Conservation (phyloP, 2,329 filamentous ascomycete species). For the Ophiostoma tasmaniense region DNA sequence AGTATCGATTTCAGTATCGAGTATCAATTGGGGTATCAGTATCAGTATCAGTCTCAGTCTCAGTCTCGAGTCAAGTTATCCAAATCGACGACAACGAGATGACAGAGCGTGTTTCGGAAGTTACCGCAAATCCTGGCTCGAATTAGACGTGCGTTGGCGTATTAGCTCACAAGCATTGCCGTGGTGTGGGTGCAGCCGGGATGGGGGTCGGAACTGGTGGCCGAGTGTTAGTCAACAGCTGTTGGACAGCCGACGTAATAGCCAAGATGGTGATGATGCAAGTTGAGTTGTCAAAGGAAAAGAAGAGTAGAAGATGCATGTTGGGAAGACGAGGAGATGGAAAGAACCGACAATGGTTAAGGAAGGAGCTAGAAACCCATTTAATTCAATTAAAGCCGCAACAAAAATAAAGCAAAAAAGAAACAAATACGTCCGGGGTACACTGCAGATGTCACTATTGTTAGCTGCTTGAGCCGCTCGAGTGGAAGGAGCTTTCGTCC, state of each 20-base stretch:
- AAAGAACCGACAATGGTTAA: neutral
- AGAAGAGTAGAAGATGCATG: neutral
- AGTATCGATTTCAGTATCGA: neutral
- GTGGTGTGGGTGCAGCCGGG: neutral
- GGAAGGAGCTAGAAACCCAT: neutral
- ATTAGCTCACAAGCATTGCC: neutral
- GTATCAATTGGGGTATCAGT: no score
- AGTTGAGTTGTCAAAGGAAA: neutral
- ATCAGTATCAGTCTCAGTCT: neutral
- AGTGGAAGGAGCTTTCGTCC: neutral
- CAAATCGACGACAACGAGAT: neutral
- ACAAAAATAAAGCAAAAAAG: neutral
- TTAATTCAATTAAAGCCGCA: neutral
- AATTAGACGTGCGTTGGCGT: neutral
- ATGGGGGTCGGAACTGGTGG: neutral
- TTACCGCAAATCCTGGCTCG: neutral
- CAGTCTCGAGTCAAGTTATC: neutral
- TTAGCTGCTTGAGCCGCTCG: neutral
- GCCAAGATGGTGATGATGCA: neutral
- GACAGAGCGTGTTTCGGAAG: slow-evolving; percentile 4
- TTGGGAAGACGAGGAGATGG: neutral
- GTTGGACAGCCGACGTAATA: neutral
- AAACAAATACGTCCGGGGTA: neutral
- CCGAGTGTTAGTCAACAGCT: neutral
- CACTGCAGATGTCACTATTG: neutral